phyloP scores from a whole-genome alignment of 352 stramenopile species.

The Phytophthora fragariae region DNA sequence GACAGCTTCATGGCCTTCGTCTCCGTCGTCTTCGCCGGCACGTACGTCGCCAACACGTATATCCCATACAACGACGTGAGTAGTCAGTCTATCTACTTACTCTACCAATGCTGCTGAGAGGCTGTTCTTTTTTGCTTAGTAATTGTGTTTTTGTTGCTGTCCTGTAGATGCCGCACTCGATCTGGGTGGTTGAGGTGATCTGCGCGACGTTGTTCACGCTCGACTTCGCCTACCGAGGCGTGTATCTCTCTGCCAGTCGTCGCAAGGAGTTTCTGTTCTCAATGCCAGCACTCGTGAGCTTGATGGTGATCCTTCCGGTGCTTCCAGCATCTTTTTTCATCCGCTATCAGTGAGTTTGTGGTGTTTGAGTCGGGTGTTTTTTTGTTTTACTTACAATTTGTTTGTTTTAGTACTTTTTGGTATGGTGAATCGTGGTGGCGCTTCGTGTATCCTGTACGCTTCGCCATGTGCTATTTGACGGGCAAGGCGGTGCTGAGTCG shows the following conservation, averaged over 20 bases:
- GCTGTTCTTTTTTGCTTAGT: not conserved
- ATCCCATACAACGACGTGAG: constrained; percentile 64
- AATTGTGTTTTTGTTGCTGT: constrained; percentile 1
- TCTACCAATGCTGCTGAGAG: not conserved
- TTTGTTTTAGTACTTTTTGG: constrained; percentile 70
- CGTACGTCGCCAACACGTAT: constrained; percentile 86
- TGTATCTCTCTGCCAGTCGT: constrained; percentile 71
- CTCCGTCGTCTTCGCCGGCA: constrained; percentile 65
- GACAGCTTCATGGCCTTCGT: constrained; percentile 67
- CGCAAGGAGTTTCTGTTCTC: constrained; percentile 76
- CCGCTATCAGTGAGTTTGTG: constrained; percentile 64
- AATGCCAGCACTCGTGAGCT: constrained; percentile 56
- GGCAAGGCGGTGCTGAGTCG: constrained; percentile 78
- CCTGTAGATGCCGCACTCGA: constrained; percentile 65
- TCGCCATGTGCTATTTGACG: constrained; percentile 85
- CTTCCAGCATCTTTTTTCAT: constrained; percentile 81
- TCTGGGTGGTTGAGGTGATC: constrained; percentile 76
- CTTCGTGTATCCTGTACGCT: constrained; percentile 86
- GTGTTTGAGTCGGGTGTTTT: not conserved
- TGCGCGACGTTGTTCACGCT: constrained; percentile 69
- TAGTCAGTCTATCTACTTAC: constrained; percentile 7
- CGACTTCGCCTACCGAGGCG: constrained; percentile 76
- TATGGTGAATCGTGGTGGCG: constrained; percentile 79
- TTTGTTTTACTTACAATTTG: not conserved
- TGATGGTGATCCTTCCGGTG: constrained; percentile 77